Conservation (phyloP, 1,284 basidiomycete genomes). For the Apiotrichum laibachii region DNA sequence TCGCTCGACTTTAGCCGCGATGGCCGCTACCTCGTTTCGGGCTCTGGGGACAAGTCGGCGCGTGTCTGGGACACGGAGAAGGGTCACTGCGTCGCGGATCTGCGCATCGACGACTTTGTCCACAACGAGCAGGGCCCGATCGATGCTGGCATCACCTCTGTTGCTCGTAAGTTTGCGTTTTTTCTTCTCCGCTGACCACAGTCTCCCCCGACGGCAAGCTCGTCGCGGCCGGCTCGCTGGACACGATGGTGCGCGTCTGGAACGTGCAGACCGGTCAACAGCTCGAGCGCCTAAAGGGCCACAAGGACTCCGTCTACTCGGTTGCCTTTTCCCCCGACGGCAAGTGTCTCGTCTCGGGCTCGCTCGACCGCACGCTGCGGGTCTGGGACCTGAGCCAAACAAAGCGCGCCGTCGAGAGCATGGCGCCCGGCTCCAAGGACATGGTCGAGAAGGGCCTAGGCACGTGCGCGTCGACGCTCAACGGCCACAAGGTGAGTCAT, state of each 20-base stretch:
- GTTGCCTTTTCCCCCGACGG: constrained; percentile 87
- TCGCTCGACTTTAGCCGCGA: constrained; percentile 81
- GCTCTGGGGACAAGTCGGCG: constrained; percentile 85
- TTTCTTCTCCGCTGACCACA: constrained; percentile 42
- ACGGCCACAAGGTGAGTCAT: constrained; percentile 71
- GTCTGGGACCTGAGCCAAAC: constrained; percentile 70
- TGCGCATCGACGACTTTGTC: constrained; percentile 54
- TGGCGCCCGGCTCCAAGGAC: constrained; percentile 34
- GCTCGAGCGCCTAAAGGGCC: constrained; percentile 72
- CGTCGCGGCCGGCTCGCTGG: constrained; percentile 78
- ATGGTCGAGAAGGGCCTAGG: constrained; percentile 52
- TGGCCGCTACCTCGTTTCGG: constrained; percentile 78
- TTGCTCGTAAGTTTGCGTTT: constrained; percentile 43
- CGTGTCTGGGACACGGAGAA: constrained; percentile 80
- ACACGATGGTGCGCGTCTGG: constrained; percentile 84
- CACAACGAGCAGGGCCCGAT: constrained; percentile 56
- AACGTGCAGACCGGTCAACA: constrained; percentile 69
- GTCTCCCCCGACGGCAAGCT: constrained; percentile 76
- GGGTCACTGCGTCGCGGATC: constrained; percentile 56
- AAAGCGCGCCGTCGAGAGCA: constrained; percentile 41
- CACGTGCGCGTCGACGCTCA: constrained; percentile 71
- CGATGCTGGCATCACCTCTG: constrained; percentile 70
- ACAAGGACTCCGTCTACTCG: constrained; percentile 76
- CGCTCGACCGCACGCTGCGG: constrained; percentile 81
- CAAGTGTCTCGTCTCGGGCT: constrained; percentile 69